Percentiles rank a stretch among this genome's conserved stretches.
Conservation (phyloP, 176 grass and related monocot genomes). For the Oryza glumipatula region DNA sequence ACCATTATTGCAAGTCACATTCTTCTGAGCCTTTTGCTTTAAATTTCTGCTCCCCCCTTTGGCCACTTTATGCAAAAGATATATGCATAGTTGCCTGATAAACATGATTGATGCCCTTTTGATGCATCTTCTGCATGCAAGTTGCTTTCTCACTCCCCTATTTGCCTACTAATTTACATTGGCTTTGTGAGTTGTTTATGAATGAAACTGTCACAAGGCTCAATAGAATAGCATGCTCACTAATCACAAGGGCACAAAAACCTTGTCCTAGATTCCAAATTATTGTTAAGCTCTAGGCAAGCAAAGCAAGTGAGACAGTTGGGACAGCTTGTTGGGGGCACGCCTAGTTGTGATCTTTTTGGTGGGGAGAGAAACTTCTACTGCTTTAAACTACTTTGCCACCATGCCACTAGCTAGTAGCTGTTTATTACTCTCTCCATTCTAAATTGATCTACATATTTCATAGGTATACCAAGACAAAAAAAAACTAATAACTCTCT, state of each 20-base stretch:
- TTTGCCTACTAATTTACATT: background rate
- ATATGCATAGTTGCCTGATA: background rate
- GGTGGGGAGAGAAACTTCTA: constrained; percentile 33
- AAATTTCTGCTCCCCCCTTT: background rate
- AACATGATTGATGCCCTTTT: constrained; percentile 32
- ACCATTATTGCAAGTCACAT: constrained; percentile 13
- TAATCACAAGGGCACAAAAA: constrained; percentile 34
- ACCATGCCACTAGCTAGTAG: background rate
- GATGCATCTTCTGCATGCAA: background rate
- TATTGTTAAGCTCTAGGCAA: constrained; percentile 20
- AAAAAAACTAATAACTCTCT: no score
- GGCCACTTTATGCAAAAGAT: constrained; percentile 30
- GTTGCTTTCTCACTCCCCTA: constrained; percentile 48
- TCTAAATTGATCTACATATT: no score
- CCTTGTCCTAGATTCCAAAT: constrained; percentile 37
- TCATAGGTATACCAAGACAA: no score
- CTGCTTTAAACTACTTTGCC: constrained; percentile 12
- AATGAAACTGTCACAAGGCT: background rate
- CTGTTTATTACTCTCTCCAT: background rate
- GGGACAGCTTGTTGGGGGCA: constrained; percentile 24
- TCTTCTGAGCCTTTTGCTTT: background rate
- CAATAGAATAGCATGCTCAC: constrained; percentile 35
- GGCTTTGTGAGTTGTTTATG: background rate
- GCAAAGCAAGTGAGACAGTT: constrained; percentile 19
- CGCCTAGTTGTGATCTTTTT: constrained; percentile 19